Conservation (phyloP, 805 yeast genomes). For the Wickerhamiella sergipiensis region DNA sequence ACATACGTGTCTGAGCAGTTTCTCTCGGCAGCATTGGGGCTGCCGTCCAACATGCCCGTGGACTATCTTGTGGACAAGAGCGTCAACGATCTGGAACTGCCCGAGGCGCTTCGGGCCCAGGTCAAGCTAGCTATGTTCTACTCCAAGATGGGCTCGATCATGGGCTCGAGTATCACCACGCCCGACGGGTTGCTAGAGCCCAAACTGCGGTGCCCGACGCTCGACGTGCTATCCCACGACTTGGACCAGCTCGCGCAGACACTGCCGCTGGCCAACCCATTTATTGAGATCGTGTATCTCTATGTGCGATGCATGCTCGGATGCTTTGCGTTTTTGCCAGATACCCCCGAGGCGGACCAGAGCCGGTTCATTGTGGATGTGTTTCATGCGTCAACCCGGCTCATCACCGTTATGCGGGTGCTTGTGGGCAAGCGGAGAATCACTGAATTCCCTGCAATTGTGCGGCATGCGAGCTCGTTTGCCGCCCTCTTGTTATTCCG, state of each 20-base stretch:
- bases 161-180: conserved; percentile 75
- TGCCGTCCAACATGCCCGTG: conserved; percentile 75
- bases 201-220: conserved; percentile 62
- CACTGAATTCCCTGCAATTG: conserved; percentile 74
- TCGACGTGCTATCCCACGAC: conserved; percentile 67
- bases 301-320: conserved; percentile 73
- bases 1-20: conserved; percentile 79
- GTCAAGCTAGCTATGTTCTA: conserved; percentile 69
- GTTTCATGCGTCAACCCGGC: conserved; percentile 65
- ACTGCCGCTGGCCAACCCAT: conserved; percentile 45
- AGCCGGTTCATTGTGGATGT: conserved; percentile 72
- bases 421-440: conserved; percentile 54
- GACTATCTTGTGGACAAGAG: conserved; percentile 76
- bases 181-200: conserved; percentile 87
- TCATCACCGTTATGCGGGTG: conserved; percentile 63
- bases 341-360: conserved; percentile 72
- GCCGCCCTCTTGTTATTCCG: conserved; percentile 66
- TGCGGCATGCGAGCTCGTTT: conserved; percentile 74
- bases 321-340: conserved; percentile 72
- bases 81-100: conserved; percentile 42
- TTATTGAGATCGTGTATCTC: conserved; percentile 63
- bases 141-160: conserved; percentile 64
- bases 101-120: conserved; percentile 39
- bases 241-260: conserved; percentile 56
- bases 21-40: conserved; percentile 77